Conservation (phyloP, 225 moss, liverwort and hornwort species). For the Asterella californica region DNA sequence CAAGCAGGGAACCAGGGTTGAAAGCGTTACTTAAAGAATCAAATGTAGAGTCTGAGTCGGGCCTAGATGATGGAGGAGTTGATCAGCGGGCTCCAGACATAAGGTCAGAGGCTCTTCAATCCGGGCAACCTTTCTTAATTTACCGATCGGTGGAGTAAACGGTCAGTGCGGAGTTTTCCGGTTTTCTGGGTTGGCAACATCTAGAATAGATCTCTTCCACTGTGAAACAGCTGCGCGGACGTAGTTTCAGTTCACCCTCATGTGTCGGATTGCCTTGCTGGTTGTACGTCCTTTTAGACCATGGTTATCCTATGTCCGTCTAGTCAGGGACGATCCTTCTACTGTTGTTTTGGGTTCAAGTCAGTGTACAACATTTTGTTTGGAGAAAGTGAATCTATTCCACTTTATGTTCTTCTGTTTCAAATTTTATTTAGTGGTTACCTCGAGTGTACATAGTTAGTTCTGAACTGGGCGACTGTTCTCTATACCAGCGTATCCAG, state of each 20-base stretch:
- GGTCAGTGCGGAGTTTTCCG: slow-evolving; percentile 68
- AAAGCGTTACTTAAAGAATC: slow-evolving; percentile 57
- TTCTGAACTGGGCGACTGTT: too few relatives aligned
- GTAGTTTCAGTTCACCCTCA: background rate
- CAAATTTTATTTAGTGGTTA: too few relatives aligned
- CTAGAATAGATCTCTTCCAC: background rate
- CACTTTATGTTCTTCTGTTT: too few relatives aligned
- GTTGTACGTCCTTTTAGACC: too few relatives aligned
- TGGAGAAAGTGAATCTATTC: too few relatives aligned
- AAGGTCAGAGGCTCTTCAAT: slow-evolving; percentile 26
- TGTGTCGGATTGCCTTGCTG: too few relatives aligned
- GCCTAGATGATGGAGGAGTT: slow-evolving; percentile 35
- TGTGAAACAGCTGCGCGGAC: background rate
- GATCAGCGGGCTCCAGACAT: slow-evolving; percentile 45
- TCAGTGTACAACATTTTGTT: too few relatives aligned
- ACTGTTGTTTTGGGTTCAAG: too few relatives aligned
- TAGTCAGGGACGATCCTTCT: too few relatives aligned
- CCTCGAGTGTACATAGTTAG: too few relatives aligned
- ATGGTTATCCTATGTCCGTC: too few relatives aligned
- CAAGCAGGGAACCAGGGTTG: slow-evolving; percentile 57
- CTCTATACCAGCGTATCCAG: too few relatives aligned
- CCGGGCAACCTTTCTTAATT: slow-evolving; percentile 45
- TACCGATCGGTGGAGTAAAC: slow-evolving; percentile 77
- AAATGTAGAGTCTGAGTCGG: slow-evolving; percentile 40
- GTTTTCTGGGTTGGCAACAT: slow-evolving; percentile 30